These are phyloP conservation scores for Apophysomyces elegans DNA, from an alignment of 371 early-diverging fungal species.

Conservation along the genomic window DNA sequence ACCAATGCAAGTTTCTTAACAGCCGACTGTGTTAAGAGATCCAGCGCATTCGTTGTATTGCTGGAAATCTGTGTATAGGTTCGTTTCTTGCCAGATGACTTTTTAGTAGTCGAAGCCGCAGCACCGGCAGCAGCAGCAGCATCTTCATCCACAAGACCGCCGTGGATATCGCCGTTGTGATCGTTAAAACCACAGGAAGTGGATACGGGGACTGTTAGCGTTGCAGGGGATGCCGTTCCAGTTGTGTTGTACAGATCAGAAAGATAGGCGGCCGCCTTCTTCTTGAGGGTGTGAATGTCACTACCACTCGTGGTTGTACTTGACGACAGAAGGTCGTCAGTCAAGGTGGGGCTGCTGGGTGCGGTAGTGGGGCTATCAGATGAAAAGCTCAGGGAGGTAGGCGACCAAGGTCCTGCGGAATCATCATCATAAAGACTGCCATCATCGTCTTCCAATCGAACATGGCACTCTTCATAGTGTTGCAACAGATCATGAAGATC, in stretches of 20 bases:
- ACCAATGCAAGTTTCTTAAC: slow-evolving; percentile 42
- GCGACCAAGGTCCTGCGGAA: slow-evolving; percentile 9
- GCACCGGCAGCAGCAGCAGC: slow-evolving; percentile 16
- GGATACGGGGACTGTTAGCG: background rate
- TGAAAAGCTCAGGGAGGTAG: slow-evolving; percentile 16
- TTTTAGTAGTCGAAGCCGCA: slow-evolving; percentile 11
- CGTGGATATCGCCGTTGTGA: slow-evolving; percentile 14
- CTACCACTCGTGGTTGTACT: background rate
- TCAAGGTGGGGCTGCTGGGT: slow-evolving; percentile 34
- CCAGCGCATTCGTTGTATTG: slow-evolving; percentile 24
- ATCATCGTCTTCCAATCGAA: slow-evolving; percentile 80
- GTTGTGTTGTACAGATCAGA: slow-evolving; percentile 35
- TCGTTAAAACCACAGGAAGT: background rate
- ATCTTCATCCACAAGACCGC: slow-evolving; percentile 7
- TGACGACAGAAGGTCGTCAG: slow-evolving; percentile 6
- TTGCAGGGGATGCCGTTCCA: slow-evolving; percentile 15
- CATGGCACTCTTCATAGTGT: slow-evolving; percentile 93
- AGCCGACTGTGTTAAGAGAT: slow-evolving; percentile 36
- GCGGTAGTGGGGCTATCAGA: slow-evolving; percentile 19
- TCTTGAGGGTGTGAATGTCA: slow-evolving; percentile 28
- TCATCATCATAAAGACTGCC: slow-evolving; percentile 29
- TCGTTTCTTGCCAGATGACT: slow-evolving; percentile 33
- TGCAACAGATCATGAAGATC: slow-evolving; percentile 90
- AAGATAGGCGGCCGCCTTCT: slow-evolving; percentile 35
- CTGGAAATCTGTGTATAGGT: slow-evolving; percentile 23